Percentiles rank a stretch among this genome's conserved stretches.
These are phyloP conservation scores for Coniochaeta ligniaria DNA, from an alignment of 2,329 filamentous ascomycete genomes.

Conservation along the genomic window DNA sequence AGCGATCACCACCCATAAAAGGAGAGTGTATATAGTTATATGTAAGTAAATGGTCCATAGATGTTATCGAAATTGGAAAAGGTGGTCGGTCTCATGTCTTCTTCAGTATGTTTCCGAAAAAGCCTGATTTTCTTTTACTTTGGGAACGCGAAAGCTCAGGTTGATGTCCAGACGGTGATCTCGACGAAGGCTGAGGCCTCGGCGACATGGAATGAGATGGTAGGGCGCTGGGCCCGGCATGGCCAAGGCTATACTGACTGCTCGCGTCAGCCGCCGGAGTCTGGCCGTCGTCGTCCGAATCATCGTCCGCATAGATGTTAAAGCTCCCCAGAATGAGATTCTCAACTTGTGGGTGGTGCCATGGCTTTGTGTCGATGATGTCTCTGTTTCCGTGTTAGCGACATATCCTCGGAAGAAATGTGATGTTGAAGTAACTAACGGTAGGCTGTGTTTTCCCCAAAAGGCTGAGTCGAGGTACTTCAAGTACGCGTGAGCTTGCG, in stretches of 20 bases:
- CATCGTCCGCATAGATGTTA: background rate
- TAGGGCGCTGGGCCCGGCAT: background rate
- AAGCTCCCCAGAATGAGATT: slow-evolving; percentile 1
- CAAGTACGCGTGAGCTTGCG: background rate
- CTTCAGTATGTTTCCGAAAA: background rate
- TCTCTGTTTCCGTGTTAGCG: background rate
- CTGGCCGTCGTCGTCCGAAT: background rate
- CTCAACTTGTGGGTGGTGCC: background rate
- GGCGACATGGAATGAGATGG: background rate
- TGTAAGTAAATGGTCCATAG: too few species aligned
- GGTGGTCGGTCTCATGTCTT: background rate
- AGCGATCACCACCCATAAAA: too few species aligned
- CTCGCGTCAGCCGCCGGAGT: too few species aligned
- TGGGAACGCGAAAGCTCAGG: background rate
- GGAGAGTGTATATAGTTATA: too few species aligned
- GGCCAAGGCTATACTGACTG: background rate
- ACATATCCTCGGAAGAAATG: too few species aligned
- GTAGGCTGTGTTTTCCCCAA: background rate
- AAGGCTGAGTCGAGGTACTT: background rate
- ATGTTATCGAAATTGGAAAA: too few species aligned
- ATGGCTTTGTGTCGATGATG: slow-evolving; percentile 1
- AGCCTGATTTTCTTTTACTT: background rate
- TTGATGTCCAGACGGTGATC: background rate
- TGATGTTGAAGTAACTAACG: background rate
- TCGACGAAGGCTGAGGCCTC: background rate